Percentiles rank a stretch among this genome's conserved stretches.
phyloP scores from a whole-genome alignment of 139 green algal genomes.

The Helicosporidium sp. region DNA sequence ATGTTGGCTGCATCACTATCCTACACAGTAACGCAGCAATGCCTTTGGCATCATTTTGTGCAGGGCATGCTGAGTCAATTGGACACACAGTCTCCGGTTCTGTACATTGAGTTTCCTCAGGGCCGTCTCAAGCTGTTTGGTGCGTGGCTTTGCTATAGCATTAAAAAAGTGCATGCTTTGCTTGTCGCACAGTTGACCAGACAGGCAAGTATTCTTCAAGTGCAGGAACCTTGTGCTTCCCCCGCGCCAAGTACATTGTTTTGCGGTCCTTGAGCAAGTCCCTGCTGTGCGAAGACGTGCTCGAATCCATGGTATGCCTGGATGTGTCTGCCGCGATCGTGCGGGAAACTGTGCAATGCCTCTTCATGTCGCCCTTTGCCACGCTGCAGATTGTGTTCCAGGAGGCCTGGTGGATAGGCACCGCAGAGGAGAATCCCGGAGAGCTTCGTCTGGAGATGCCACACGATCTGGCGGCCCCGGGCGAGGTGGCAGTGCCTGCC shows the following conservation, averaged over 20 bases:
- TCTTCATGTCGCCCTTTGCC: not conserved
- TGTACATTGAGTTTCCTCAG: conserved; percentile 69
- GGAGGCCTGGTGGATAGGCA: conserved; percentile 56
- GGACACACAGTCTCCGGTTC: conserved; percentile 55
- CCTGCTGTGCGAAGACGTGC: conserved; percentile 60
- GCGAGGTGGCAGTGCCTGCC: not conserved
- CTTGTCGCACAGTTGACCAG: not conserved
- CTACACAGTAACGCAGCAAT: too few species aligned
- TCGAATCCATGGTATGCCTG: conserved; percentile 54
- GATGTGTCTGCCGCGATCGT: not conserved
- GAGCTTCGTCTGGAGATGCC: conserved; percentile 57
- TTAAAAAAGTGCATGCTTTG: not conserved
- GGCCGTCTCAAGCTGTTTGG: conserved; percentile 60
- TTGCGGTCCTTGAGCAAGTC: conserved; percentile 31
- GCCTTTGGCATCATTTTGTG: not conserved
- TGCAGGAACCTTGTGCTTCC: conserved; percentile 11
- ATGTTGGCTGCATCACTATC: not conserved
- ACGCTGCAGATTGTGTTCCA: conserved; percentile 53
- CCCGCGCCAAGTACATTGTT: conserved; percentile 40
- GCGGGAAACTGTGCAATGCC: not conserved
- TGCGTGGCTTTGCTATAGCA: conserved; percentile 9
- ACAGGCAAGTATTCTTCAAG: not conserved
- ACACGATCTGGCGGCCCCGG: conserved; percentile 8
- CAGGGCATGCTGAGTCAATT: conserved; percentile 55
- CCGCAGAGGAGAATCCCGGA: conserved; percentile 51